phyloP scores from a whole-genome alignment of 441 rosid species.

The Adansonia grandidieri region DNA sequence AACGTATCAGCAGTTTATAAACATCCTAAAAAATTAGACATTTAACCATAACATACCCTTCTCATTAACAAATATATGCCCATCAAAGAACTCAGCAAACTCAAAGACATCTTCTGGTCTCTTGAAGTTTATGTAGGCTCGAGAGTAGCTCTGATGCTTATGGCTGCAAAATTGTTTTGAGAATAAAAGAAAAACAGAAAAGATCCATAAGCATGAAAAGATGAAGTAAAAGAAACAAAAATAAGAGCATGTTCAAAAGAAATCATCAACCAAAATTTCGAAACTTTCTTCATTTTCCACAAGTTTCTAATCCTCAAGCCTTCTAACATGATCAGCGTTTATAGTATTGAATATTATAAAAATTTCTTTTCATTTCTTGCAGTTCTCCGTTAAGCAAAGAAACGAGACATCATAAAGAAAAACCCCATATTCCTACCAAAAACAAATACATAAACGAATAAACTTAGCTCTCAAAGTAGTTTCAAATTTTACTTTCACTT shows the following conservation, averaged over 20 bases:
- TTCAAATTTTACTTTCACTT: not conserved
- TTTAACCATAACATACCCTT: constrained; percentile 51
- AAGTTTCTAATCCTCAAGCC: not conserved
- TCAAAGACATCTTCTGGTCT: constrained; percentile 70
- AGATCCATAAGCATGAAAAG: not conserved
- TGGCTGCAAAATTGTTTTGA: constrained; percentile 45
- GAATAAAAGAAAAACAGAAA: not conserved
- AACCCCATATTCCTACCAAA: not conserved
- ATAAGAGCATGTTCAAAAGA: constrained; percentile 7
- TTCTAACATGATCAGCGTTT: not conserved
- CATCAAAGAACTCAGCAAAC: constrained; percentile 75
- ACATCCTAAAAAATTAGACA: constrained; percentile 11
- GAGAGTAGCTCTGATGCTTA: constrained; percentile 58
- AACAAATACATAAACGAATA: not conserved
- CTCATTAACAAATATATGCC: constrained; percentile 79
- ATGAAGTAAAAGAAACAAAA: not conserved
- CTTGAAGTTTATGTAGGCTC: constrained; percentile 75
- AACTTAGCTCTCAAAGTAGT: not conserved
- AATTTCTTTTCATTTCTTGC: not conserved
- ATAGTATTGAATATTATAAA: not conserved
- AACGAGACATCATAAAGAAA: not conserved
- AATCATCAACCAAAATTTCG: not conserved
- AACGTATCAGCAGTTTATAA: not conserved
- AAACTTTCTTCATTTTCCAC: not conserved
- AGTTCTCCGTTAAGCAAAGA: not conserved